These are phyloP conservation scores for Fraxinus dipetala DNA, from an alignment of 305 asterid genomes.

Conservation along the genomic window DNA sequence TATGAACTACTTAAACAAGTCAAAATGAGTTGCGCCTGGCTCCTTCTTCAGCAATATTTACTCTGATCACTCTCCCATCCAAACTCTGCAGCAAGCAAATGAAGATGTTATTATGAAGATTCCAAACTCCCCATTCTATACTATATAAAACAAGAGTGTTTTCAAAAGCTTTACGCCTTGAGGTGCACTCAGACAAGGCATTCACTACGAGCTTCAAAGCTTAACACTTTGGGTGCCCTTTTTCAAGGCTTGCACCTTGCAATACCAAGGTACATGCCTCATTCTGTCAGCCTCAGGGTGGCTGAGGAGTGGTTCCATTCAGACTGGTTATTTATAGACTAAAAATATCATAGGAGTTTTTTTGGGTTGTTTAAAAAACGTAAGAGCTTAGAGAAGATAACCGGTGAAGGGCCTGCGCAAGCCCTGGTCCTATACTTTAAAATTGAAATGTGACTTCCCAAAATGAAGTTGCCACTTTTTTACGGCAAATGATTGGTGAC, in stretches of 20 bases:
- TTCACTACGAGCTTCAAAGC: background rate
- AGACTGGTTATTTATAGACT: background rate
- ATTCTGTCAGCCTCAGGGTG: background rate
- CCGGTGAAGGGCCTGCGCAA: background rate
- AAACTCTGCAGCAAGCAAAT: constrained; percentile 50
- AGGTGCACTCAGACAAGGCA: background rate
- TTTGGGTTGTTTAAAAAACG: background rate
- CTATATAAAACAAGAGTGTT: background rate
- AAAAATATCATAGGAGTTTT: background rate
- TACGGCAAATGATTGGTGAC: background rate
- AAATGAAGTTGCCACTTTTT: background rate
- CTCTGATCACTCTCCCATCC: constrained; percentile 79
- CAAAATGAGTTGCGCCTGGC: constrained; percentile 51
- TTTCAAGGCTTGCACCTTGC: background rate
- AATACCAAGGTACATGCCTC: background rate
- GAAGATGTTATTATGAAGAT: background rate
- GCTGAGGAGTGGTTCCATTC: background rate
- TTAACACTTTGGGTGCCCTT: background rate
- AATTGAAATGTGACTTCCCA: background rate
- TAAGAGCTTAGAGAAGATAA: background rate
- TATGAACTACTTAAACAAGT: constrained; percentile 18
- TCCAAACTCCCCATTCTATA: background rate
- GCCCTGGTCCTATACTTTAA: background rate
- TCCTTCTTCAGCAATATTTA: constrained; percentile 66
- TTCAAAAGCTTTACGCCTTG: background rate